Evolutionary conservation across 129 eudicot genomes (phyloP).

Genomic region (Chrysanthemum lavandulifolium): DNA sequence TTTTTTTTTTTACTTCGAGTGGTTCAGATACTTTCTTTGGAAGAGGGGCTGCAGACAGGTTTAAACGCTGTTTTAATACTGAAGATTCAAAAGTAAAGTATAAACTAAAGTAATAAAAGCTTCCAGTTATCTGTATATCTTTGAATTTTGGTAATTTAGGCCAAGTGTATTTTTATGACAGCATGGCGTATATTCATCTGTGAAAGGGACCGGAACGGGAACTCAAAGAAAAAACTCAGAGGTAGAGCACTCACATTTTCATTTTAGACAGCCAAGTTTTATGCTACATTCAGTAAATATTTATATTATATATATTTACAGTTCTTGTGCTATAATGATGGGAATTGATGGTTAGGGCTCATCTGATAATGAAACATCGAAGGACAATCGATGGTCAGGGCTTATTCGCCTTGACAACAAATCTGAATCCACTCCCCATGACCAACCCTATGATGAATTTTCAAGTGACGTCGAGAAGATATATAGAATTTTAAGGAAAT

Average conservation of each 20-base stretch:
- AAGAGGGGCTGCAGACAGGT: conserved; percentile 47
- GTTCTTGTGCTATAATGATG: conserved; percentile 20
- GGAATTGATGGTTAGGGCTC: conserved; percentile 35
- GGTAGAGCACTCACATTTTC: conserved; percentile 16
- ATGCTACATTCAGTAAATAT: background rate
- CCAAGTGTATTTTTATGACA: conserved; percentile 3
- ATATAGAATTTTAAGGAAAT: conserved; percentile 69
- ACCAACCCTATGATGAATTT: conserved; percentile 59
- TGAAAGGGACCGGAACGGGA: background rate
- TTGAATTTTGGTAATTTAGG: conserved; percentile 2
- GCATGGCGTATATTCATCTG: background rate
- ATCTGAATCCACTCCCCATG: conserved; percentile 24
- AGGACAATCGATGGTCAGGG: conserved; percentile 36
- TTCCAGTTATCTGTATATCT: background rate
- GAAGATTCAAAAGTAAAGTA: conserved; percentile 55
- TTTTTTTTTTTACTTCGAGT: background rate
- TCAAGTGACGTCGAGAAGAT: conserved; percentile 69
- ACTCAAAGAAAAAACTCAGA: conserved; percentile 5
- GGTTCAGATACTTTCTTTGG: conserved; percentile 74
- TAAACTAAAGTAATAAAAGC: background rate
- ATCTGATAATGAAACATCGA: conserved; percentile 27
- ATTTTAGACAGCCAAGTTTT: background rate
- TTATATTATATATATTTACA: conserved; percentile 9
- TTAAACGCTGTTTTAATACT: conserved; percentile 57
- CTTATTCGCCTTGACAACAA: conserved; percentile 50